Evolutionary conservation across 371 early-diverging fungal genomes (phyloP), one percentile per base, ranked within the genome.

Genomic region (Haplosporangium sp.): DNA sequence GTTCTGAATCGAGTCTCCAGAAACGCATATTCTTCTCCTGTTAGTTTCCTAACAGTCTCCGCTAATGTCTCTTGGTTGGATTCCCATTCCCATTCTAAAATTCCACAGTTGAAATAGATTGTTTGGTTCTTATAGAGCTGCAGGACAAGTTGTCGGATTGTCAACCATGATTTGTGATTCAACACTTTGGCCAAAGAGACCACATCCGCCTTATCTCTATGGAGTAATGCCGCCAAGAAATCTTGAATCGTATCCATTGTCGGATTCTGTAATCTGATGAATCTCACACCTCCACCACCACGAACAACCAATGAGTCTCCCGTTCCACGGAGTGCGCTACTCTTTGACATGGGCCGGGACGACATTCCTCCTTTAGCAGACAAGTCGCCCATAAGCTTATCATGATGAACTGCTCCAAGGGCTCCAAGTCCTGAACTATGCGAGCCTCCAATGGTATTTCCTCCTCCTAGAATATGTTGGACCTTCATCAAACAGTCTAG

Each of bases 21-120:
- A 48, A 79, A 79, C 13, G 61, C 67, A 57, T 61, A 74, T 40
- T 79, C 74, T 47, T 77, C 81, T 45, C 81, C 81, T n/a, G 81
- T 81, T 45, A 81, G 37, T 19, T 65, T 59, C 17, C 81, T 52
- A 3, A 81, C 69, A 2, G 61, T 62, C 37, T 71, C 71, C 0
- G 69, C 75, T 37, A 81, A 59, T 2, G 48, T 74, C 1, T 81
- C 75, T 0, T 19, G 27, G n/a, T 65, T 56, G 1, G 75, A 35
- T 34, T 81, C 71, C 81, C 81, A 81, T 20, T 64, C 65, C 81
- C 81, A 81, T 10, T 67, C 61, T 13, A 69, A n/a, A 4, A 40
- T 13, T 19, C 42, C 15, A 27, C 74, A 68, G 55, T 71, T 60
- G 62, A 74, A 79, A 40, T 60, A 74, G 37, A 79, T 74, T 7